A percentile compares a stretch with the other conserved stretches of the same genome.
phyloP scores from a whole-genome alignment of 495 filamentous ascomycete genomes.

The Lasiosphaeria ovina region DNA sequence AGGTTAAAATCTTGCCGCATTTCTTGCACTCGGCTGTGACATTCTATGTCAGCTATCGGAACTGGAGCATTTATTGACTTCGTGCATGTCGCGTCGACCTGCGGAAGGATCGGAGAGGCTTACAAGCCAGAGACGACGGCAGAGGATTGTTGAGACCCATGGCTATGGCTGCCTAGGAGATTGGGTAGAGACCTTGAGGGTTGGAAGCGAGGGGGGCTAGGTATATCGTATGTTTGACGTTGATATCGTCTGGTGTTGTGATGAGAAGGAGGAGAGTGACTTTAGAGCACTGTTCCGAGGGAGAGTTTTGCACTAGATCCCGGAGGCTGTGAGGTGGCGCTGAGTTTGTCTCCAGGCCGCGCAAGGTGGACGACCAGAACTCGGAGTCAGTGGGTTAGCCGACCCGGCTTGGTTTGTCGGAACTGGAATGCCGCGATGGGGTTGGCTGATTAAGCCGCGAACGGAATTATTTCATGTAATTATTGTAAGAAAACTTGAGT shows the following conservation, averaged over 20 bases:
- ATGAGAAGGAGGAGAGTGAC: too few species aligned
- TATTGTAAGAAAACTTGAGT: too few species aligned
- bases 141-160: constrained; percentile 61
- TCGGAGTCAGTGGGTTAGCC: too few species aligned
- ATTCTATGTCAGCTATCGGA: constrained; percentile 10
- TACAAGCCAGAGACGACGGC: constrained; percentile 58
- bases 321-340: too few species aligned
- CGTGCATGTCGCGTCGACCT: neutral
- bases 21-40: constrained; percentile 79
- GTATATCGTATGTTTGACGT: neutral
- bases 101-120: constrained; percentile 33
- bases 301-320: too few species aligned
- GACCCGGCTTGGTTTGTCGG: too few species aligned
- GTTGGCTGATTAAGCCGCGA: too few species aligned
- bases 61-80: neutral
- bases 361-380: too few species aligned
- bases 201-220: constrained; percentile 8
- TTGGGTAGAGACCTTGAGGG: constrained; percentile 7
- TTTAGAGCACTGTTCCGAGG: too few species aligned
- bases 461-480: too few species aligned
- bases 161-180: constrained; percentile 5
- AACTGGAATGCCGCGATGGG: too few species aligned
- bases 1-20: constrained; percentile 87
- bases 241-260: neutral
- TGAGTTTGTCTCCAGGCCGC: too few species aligned